These are phyloP conservation scores for Boletus bicolor DNA, from an alignment of 768 basidiomycete genomes.

Conservation along the genomic window DNA sequence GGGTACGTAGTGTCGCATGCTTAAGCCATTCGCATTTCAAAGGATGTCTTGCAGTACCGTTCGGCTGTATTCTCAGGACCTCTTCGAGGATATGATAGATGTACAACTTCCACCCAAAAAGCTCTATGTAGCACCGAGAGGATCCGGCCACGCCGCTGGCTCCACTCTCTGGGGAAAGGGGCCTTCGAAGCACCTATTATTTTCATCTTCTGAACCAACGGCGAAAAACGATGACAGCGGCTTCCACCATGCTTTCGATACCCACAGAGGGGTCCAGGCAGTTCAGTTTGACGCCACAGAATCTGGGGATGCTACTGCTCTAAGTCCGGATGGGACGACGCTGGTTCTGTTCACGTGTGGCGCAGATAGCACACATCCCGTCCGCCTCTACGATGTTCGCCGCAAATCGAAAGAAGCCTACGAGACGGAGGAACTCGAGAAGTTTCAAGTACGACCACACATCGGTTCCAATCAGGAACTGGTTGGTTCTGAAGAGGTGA, in stretches of 20 bases:
- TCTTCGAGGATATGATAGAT: slow-evolving; percentile 20
- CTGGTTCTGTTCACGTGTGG: slow-evolving; percentile 34
- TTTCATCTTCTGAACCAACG: slow-evolving; percentile 55
- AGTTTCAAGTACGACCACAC: slow-evolving; percentile 25
- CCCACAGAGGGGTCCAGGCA: slow-evolving; percentile 16
- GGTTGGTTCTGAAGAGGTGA: slow-evolving; percentile 42
- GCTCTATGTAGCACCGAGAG: slow-evolving; percentile 16
- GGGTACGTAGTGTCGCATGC: slow-evolving; percentile 21
- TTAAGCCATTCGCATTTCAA: background rate
- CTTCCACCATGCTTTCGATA: slow-evolving; percentile 52
- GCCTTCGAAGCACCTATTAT: slow-evolving; percentile 39
- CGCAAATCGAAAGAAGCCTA: slow-evolving; percentile 29
- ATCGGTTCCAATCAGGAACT: background rate
- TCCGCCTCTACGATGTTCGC: slow-evolving; percentile 54
- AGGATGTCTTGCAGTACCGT: slow-evolving; percentile 18
- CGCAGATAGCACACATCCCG: slow-evolving; percentile 26
- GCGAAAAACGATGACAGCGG: slow-evolving; percentile 29
- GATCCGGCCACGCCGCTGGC: slow-evolving; percentile 37
- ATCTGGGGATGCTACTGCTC: slow-evolving; percentile 50
- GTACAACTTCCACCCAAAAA: slow-evolving; percentile 11
- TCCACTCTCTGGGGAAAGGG: slow-evolving; percentile 52
- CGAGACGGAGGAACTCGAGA: slow-evolving; percentile 33
- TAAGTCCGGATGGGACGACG: slow-evolving; percentile 42
- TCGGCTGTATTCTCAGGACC: slow-evolving; percentile 19
- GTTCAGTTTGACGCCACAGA: slow-evolving; percentile 45